phyloP scores from a whole-genome alignment of 148 eudicot species.

The Polygonum maritimum region DNA sequence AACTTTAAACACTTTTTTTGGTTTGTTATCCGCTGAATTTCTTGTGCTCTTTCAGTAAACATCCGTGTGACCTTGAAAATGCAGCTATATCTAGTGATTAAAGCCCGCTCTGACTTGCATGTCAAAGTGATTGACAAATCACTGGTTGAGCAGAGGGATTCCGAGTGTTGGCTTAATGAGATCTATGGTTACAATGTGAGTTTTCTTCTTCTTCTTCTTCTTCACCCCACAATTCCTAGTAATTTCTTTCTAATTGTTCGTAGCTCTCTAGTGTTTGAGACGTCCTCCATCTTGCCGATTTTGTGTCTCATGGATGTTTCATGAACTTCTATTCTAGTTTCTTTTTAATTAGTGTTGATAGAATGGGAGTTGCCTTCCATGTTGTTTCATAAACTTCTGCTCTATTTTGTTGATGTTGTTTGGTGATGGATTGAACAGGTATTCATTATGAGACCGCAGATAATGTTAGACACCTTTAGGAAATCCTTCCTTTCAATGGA shows the following conservation, averaged over 20 bases:
- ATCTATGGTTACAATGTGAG: constrained; percentile 39
- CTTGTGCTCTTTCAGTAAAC: not conserved
- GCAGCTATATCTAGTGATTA: constrained; percentile 47
- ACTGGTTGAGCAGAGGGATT: constrained; percentile 46
- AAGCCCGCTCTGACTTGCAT: constrained; percentile 28
- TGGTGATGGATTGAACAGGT: constrained; percentile 24
- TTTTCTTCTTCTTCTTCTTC: not conserved
- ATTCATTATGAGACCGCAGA: constrained; percentile 62
- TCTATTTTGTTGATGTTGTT: not conserved
- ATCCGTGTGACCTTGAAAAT: not conserved
- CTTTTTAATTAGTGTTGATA: not conserved
- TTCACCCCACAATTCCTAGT: not conserved
- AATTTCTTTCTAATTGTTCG: not conserved
- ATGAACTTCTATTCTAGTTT: too few species aligned
- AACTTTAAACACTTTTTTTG: not conserved
- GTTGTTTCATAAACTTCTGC: not conserved
- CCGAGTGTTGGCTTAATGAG: constrained; percentile 39
- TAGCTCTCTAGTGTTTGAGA: not conserved
- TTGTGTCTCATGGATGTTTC: not conserved
- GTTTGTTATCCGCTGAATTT: not conserved
- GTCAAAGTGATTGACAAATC: constrained; percentile 42
- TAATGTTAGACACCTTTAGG: constrained; percentile 49
- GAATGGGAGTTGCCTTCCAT: not conserved
- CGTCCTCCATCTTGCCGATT: not conserved
- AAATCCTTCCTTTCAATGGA: constrained; percentile 37